A percentile compares a stretch with the other conserved stretches of the same genome.
Conservation (phyloP, 495 filamentous ascomycete species). For the Neurospora sp. region DNA sequence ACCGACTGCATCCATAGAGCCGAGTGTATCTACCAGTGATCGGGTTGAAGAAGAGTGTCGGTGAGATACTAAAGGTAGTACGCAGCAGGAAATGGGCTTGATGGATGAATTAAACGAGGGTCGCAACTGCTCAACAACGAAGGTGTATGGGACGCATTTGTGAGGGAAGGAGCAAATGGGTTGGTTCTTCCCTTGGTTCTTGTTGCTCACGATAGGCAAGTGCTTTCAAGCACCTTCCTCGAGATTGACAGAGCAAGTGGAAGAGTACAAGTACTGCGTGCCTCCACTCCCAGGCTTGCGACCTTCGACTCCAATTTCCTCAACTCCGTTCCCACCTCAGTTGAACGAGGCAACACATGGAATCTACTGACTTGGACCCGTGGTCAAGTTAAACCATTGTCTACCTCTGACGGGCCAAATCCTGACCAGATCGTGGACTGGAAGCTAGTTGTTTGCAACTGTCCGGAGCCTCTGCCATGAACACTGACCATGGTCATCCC, state of each 20-base stretch:
- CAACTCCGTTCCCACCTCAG: background rate
- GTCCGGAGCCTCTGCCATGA: background rate
- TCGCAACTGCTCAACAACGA: background rate
- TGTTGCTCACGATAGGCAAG: background rate
- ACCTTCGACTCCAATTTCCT: background rate
- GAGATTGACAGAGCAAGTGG: background rate
- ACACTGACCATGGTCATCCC: slow-evolving; percentile 5
- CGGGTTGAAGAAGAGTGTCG: background rate
- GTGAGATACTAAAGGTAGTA: background rate
- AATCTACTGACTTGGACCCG: background rate
- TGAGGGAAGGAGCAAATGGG: background rate
- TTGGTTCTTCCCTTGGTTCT: background rate
- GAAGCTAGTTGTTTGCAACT: background rate
- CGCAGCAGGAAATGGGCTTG: background rate
- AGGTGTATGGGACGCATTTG: background rate
- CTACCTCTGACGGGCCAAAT: background rate
- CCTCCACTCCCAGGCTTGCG: background rate
- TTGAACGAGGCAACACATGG: background rate
- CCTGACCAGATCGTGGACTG: background rate
- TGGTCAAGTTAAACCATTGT: background rate
- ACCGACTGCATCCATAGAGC: background rate
- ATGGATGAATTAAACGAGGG: background rate
- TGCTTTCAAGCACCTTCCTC: background rate
- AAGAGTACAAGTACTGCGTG: background rate
- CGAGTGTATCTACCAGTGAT: background rate